A percentile compares a stretch with the other conserved stretches of the same genome.
These are phyloP conservation scores for Boletales sp. DNA, from an alignment of 768 basidiomycete species.

Conservation along the genomic window DNA sequence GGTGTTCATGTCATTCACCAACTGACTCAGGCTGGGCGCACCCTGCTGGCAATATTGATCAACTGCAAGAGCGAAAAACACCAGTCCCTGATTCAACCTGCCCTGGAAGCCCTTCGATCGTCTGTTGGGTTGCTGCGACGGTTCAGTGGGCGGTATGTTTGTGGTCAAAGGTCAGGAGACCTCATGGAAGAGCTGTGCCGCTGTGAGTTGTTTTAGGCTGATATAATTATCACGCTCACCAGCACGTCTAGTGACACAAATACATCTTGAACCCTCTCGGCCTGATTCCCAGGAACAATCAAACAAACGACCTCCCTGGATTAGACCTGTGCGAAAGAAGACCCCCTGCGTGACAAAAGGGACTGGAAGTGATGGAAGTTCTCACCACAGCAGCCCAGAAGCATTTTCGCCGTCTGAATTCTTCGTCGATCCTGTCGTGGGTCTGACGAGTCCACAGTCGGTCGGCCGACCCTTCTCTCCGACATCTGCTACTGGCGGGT, in stretches of 20 bases:
- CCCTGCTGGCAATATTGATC: conserved; percentile 81
- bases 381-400: conserved; percentile 56
- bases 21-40: conserved; percentile 88
- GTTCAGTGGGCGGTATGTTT: conserved; percentile 90
- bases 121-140: conserved; percentile 84
- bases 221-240: conserved; percentile 8
- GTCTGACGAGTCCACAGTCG: conserved; percentile 24
- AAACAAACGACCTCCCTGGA: conserved; percentile 72
- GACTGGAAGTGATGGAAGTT: conserved; percentile 44
- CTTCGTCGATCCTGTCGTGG: conserved; percentile 44
- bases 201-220: conserved; percentile 39
- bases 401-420: conserved; percentile 64
- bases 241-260: conserved; percentile 62
- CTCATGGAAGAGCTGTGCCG: conserved; percentile 95
- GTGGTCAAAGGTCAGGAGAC: conserved; percentile 86
- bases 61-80: conserved; percentile 82
- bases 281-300: conserved; percentile 48
- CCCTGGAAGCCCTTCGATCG: conserved; percentile 80
- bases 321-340: conserved; percentile 84
- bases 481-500: conserved; percentile 8
- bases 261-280: conserved; percentile 72
- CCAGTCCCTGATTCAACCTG: conserved; percentile 73
- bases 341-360: conserved; percentile 43
- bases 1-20: conserved; percentile 96
- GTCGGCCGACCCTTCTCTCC: conserved; percentile 20